Percentiles rank a stretch among this genome's conserved stretches.
Evolutionary conservation across 1,139 yeast species (phyloP).

Genomic region (Nakaseomyces bracarensis): DNA sequence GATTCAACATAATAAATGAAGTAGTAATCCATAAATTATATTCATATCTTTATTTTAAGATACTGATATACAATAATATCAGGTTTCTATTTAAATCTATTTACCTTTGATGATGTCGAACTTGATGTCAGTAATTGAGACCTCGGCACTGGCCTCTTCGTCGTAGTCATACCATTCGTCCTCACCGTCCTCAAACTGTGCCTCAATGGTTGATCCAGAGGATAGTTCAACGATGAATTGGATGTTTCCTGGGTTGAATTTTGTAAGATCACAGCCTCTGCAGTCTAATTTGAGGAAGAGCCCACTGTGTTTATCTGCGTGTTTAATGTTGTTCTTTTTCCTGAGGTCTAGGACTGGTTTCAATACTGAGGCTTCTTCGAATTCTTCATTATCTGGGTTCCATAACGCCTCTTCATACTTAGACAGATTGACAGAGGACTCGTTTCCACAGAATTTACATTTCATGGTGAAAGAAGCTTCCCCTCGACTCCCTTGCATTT

Average conservation of each 20-base stretch:
- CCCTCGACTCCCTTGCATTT: conserved; percentile 66
- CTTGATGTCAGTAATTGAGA: conserved; percentile 61
- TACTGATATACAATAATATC: too few relatives aligned
- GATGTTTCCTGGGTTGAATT: conserved; percentile 47
- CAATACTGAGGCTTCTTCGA: conserved; percentile 2
- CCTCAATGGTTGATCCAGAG: conserved; percentile 33
- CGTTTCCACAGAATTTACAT: conserved; percentile 41
- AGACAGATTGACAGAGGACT: conserved; percentile 24
- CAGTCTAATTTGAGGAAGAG: conserved; percentile 65
- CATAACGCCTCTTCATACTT: conserved; percentile 27
- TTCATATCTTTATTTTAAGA: too few relatives aligned
- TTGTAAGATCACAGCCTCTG: conserved; percentile 70
- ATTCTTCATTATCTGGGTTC: conserved; percentile 15
- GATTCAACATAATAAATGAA: too few relatives aligned
- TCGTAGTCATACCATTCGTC: conserved; percentile 95
- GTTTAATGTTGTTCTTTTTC: conserved; percentile 27
- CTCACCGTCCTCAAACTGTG: conserved; percentile 62
- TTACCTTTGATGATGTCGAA: conserved; percentile 45
- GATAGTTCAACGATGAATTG: conserved; percentile 19
- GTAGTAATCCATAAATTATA: too few relatives aligned
- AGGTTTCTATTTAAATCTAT: too few relatives aligned
- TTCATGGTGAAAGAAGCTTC: conserved; percentile 77
- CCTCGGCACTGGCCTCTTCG: conserved; percentile 74
- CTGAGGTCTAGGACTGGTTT: conserved; percentile 10
- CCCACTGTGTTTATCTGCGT: conserved; percentile 34